Evolutionary conservation across 306 rosid species (phyloP).

Genomic region (Trifolium repens): DNA sequence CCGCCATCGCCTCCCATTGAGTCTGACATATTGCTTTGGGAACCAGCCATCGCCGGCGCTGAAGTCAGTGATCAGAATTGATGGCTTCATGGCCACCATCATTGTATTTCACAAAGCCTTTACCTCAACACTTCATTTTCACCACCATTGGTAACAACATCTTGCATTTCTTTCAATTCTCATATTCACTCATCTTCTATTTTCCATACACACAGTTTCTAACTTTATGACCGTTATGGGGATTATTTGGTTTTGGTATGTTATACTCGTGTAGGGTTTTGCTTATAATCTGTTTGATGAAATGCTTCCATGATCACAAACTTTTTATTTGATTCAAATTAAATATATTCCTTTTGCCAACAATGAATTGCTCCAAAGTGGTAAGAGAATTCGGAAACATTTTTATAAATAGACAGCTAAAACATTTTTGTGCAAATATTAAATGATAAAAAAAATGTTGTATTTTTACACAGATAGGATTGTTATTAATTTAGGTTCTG

Average conservation of each 20-base stretch:
- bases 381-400: background rate
- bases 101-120: background rate
- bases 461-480: too few species aligned
- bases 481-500: too few species aligned
- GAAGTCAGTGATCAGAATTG: too few species aligned
- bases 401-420: background rate
- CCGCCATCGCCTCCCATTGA: too few species aligned
- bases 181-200: background rate
- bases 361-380: too few species aligned
- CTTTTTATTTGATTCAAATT: background rate
- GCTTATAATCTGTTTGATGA: background rate
- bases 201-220: background rate
- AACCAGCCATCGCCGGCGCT: too few species aligned
- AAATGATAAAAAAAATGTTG: too few species aligned
- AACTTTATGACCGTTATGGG: background rate
- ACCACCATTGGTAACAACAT: slow-evolving; percentile 1
- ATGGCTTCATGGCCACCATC: background rate
- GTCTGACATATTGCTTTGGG: too few species aligned
- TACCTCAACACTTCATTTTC: background rate
- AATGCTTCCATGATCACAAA: background rate
- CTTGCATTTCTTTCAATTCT: background rate
- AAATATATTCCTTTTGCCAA: background rate
- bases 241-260: background rate
- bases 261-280: background rate
- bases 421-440: background rate